Evolutionary conservation across 2,329 filamentous ascomycete genomes (phyloP), one percentile per base, ranked within the genome.

Genomic region (Aureobasidium musti): DNA sequence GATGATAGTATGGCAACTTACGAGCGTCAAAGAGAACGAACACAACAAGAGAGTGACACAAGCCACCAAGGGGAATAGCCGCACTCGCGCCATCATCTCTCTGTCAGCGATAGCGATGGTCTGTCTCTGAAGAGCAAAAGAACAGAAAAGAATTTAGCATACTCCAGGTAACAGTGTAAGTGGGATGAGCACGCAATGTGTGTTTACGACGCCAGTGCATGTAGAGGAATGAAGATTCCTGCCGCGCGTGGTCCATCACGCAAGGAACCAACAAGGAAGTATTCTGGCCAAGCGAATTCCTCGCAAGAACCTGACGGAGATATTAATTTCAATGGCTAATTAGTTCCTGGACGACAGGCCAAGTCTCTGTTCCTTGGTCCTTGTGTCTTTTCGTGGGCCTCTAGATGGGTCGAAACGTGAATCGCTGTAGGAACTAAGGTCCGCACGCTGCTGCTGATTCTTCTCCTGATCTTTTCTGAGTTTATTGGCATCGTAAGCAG

Each of bases 401-500:
- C 67, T 11, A 19, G 67, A 63, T 17, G 68, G 56, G 28, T 69
- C 65, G 21, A 52, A 64, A 14, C 61, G 28, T 7, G 69, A 66
- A 26, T 66, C 56, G 49, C 61, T 59, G 47, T 67, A 66, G 11
- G 69, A 61, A 19, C 69, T 45, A 7, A 57, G 19, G 21, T 66
- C 59, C 23, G 21, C 53, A 53, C 41, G 65, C 56, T 59, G 54
- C 43, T 70, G 70, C 49, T 68, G 64, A 50, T 67, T 69, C 53
- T 70, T 67, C 30, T 69, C 59, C 56, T 68, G 67, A 14, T 72
- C 70, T 45, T 74, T 74, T 21, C 72, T 70, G 5, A 72, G 70
- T 64, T 76, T 72, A 33, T 74, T 74, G 53, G 73, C 70, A 64
- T 77, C 74, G 61, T 75, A 77, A 13, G 70, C 71, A 13, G 69